Conservation (phyloP, 139 green algal species). For the Picochlorum sp. region DNA sequence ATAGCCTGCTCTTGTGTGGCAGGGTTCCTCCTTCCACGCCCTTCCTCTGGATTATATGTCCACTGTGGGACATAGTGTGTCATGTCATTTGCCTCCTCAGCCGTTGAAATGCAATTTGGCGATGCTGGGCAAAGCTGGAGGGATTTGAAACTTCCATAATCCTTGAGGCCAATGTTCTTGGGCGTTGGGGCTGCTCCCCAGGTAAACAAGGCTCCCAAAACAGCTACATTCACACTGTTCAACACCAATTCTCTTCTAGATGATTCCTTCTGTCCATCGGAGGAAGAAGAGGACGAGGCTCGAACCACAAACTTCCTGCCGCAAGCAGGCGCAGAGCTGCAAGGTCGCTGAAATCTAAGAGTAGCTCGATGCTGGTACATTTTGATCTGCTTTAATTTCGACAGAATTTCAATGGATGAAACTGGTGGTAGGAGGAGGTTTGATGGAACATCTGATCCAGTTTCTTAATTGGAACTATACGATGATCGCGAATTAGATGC, state of each 20-base stretch:
- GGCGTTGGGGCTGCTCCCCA: slow-evolving; percentile 53
- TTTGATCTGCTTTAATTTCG: too few relatives aligned
- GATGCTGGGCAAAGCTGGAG: slow-evolving; percentile 76
- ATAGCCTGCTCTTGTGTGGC: slow-evolving; percentile 74
- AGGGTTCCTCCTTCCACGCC: slow-evolving; percentile 57
- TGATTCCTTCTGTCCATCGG: too few relatives aligned
- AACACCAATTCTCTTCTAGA: slow-evolving; percentile 62
- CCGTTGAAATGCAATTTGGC: slow-evolving; percentile 88
- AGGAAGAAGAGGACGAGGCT: too few relatives aligned
- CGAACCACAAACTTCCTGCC: too few relatives aligned
- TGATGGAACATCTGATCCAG: too few relatives aligned
- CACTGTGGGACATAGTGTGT: slow-evolving; percentile 73
- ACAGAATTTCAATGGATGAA: too few relatives aligned
- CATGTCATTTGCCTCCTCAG: slow-evolving; percentile 75
- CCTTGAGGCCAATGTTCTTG: slow-evolving; percentile 48
- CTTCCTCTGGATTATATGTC: slow-evolving; percentile 81
- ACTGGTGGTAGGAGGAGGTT: too few relatives aligned
- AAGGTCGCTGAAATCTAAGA: too few relatives aligned
- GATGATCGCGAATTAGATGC: too few relatives aligned
- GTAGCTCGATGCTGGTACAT: too few relatives aligned
- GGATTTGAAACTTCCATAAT: slow-evolving; percentile 60
- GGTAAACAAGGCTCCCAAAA: slow-evolving; percentile 62
- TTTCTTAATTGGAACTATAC: too few relatives aligned
- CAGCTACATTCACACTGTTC: slow-evolving; percentile 44
- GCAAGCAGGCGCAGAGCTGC: too few relatives aligned